Percentiles rank a stretch among this genome's conserved stretches.
Evolutionary conservation across 2,329 filamentous ascomycete genomes (phyloP).

Genomic region (Pseudocercospora ulei): DNA sequence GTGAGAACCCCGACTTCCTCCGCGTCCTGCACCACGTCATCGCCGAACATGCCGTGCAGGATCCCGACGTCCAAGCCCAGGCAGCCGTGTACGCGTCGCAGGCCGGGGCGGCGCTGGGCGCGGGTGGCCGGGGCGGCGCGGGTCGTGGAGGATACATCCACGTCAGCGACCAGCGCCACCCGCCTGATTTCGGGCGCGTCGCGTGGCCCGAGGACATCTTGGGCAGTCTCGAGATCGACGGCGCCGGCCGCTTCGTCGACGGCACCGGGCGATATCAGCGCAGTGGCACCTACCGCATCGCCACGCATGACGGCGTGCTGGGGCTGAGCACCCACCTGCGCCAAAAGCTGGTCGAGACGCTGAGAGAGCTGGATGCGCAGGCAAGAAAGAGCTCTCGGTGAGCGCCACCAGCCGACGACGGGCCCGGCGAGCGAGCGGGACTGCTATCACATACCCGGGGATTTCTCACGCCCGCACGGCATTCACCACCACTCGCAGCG

Average conservation of each 20-base stretch:
- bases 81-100: conserved; percentile 52
- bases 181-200: conserved; percentile 55
- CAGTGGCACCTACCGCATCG: conserved; percentile 53
- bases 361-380: conserved; percentile 32
- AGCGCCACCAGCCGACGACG: no score
- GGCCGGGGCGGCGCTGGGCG: conserved; percentile 47
- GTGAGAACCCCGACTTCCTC: conserved; percentile 49
- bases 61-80: conserved; percentile 50
- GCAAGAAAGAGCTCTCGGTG: conserved; percentile 21
- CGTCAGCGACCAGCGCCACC: conserved; percentile 51
- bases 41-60: conserved; percentile 45
- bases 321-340: conserved; percentile 32
- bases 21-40: conserved; percentile 49
- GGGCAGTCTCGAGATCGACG: conserved; percentile 54
- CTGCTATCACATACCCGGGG: no score
- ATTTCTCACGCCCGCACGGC: no score
- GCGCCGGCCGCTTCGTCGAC: conserved; percentile 48
- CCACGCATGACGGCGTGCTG: conserved; percentile 51
- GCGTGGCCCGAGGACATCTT: conserved; percentile 59
- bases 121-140: conserved; percentile 46
- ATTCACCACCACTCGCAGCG: no score
- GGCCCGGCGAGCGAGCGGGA: no score
- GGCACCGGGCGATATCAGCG: conserved; percentile 50
- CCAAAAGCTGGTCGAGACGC: conserved; percentile 30
- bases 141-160: conserved; percentile 55